phyloP scores from a whole-genome alignment of 2,329 filamentous ascomycete genomes.

The Talaromyces atroroseus region DNA sequence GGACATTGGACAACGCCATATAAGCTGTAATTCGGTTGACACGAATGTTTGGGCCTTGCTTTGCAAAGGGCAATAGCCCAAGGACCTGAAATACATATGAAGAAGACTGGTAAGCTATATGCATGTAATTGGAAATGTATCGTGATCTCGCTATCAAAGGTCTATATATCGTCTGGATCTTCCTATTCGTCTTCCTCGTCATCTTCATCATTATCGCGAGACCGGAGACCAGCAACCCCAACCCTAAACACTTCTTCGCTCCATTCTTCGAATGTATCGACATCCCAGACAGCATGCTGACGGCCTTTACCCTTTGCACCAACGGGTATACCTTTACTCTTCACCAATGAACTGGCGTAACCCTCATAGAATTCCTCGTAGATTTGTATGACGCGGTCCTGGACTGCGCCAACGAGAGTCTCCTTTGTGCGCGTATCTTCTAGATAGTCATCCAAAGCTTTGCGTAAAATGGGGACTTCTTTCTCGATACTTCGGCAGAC shows the following conservation, averaged over 20 bases:
- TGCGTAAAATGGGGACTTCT: constrained; percentile 52
- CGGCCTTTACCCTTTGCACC: constrained; percentile 54
- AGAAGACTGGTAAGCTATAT: neutral
- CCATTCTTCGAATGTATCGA: constrained; percentile 60
- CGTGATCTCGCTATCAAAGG: neutral
- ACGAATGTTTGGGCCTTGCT: too few species aligned
- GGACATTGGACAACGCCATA: too few species aligned
- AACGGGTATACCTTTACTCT: constrained; percentile 28
- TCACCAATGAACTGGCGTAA: constrained; percentile 36
- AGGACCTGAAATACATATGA: too few species aligned
- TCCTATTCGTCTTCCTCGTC: constrained; percentile 17
- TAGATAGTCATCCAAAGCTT: constrained; percentile 58
- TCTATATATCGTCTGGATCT: neutral
- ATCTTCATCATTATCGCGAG: constrained; percentile 26
- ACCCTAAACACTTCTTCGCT: constrained; percentile 56
- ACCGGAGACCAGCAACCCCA: constrained; percentile 36
- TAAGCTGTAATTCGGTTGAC: too few species aligned
- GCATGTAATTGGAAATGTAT: neutral
- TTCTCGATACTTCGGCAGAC: constrained; percentile 53
- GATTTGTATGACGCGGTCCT: constrained; percentile 56
- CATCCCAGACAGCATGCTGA: constrained; percentile 60
- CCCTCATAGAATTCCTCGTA: constrained; percentile 62
- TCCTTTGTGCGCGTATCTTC: constrained; percentile 60
- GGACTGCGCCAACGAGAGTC: constrained; percentile 60
- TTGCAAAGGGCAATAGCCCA: too few species aligned